These are phyloP conservation scores for Phylloporus sp. DNA, from an alignment of 768 basidiomycete species.

Conservation along the genomic window DNA sequence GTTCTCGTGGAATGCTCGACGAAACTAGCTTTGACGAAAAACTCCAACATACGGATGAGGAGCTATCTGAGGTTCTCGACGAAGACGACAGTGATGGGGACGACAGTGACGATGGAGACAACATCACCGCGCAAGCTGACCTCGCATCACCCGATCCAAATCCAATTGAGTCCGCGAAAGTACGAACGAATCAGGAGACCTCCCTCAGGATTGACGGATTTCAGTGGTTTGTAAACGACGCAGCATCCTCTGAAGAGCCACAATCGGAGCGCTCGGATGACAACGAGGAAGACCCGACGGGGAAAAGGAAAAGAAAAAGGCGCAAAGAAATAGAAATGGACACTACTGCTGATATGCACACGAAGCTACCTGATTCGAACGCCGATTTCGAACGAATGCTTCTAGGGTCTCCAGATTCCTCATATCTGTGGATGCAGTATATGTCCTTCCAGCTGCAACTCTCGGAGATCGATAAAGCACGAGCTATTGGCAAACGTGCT, in stretches of 20 bases:
- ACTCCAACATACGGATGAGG: slow-evolving; percentile 13
- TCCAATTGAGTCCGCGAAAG: not conserved
- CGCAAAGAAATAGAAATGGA: slow-evolving; percentile 74
- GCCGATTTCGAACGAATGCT: slow-evolving; percentile 93
- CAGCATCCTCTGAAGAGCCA: slow-evolving; percentile 37
- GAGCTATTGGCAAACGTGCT: slow-evolving; percentile 81
- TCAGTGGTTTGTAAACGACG: slow-evolving; percentile 57
- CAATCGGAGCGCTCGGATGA: slow-evolving; percentile 42
- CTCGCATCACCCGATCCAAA: not conserved
- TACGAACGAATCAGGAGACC: not conserved
- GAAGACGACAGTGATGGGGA: slow-evolving; percentile 11
- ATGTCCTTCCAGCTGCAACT: slow-evolving; percentile 98
- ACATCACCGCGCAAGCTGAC: slow-evolving; percentile 20
- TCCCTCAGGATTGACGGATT: slow-evolving; percentile 63
- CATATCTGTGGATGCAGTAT: slow-evolving; percentile 97
- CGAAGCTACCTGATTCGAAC: slow-evolving; percentile 81
- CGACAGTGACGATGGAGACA: slow-evolving; percentile 17
- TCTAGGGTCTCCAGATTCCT: slow-evolving; percentile 93
- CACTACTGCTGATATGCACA: slow-evolving; percentile 84
- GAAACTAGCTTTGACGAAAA: slow-evolving; percentile 15
- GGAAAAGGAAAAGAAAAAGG: slow-evolving; percentile 63
- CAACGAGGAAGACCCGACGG: slow-evolving; percentile 13
- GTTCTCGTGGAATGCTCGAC: slow-evolving; percentile 22
- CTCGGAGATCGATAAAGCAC: slow-evolving; percentile 94
- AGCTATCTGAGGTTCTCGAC: slow-evolving; percentile 10